Base-by-base conservation (phyloP, 2,329 filamentous ascomycete genomes). In the Phialemoniopsis sp. region DNA sequence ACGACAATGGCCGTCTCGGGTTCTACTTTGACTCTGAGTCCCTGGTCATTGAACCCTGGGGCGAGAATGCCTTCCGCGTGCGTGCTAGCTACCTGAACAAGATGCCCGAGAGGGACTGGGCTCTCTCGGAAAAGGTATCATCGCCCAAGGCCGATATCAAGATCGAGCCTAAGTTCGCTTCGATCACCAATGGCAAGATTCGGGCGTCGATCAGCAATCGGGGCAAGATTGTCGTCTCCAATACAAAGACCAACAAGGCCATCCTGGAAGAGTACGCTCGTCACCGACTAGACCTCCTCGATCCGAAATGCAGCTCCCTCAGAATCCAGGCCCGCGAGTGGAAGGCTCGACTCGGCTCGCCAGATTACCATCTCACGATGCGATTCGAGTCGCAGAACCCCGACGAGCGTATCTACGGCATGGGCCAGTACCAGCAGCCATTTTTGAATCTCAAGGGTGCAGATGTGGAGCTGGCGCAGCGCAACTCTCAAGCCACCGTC, bases 391-490 rank as follows among this genome's bases (percentile, higher is more conserved):
- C 72, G 2, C 52, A 75, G 38, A 56, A 72, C 38, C 57, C 60
- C 0, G 60, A 72, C 14, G 80, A 85, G 53, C 76, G 72, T 51
- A 73, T 85, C n/a, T 85, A 70, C 49, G 80, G 80, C 15, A 84
- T 84, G 79, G 80, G 80, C 0, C 80, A 85, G 56, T 84, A 85
- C 43, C 80, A 85, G 49, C 79, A 85, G 47, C 73, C 76, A 0
- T 69, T 65, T 37, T 61, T 85, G n/a, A 68, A 84, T 50, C 63
- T 84, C 36, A 84, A 83, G 47, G 80, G 80, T 0, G 52, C 64
- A 0, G 78, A 84, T 41, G 55, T 84, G 2, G 80, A 85, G 51
- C 67, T 85, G 3, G 79, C 80, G 0, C 80, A 85, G 29, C 70
- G 80, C 2, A 85, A 85, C 51, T 82, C 78, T 1, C 80, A 85